These are phyloP conservation scores for Eremothecium gossypii DNA, from an alignment of 1,139 yeast species.

Conservation along the genomic window DNA sequence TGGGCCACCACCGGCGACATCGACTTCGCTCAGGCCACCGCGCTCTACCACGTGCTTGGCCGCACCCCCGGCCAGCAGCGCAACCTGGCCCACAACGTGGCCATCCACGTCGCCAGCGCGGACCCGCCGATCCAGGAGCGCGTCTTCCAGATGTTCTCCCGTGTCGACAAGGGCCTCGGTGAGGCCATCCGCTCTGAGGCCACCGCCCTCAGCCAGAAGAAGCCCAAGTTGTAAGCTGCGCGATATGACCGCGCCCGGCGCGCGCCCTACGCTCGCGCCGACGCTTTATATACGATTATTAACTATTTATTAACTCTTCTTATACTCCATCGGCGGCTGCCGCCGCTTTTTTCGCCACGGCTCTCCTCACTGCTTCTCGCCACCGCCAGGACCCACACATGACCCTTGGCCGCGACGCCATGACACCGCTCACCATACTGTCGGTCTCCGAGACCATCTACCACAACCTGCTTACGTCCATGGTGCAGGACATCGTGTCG, in stretches of 20 bases:
- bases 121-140: constrained; percentile 69
- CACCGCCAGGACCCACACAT: background rate
- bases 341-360: too few species aligned
- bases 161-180: constrained; percentile 63
- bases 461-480: constrained; percentile 21
- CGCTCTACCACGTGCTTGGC: constrained; percentile 60
- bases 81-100: constrained; percentile 74
- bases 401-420: background rate
- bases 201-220: constrained; percentile 35
- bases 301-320: background rate
- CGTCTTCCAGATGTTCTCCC: constrained; percentile 66
- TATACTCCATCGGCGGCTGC: too few species aligned
- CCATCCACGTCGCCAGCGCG: constrained; percentile 65
- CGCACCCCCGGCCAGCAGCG: constrained; percentile 72
- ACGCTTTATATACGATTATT: background rate
- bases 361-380: too few species aligned
- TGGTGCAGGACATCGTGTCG: constrained; percentile 29
- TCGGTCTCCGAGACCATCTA: constrained; percentile 20
- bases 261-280: background rate
- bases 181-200: constrained; percentile 53
- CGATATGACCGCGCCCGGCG: background rate
- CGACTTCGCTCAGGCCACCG: constrained; percentile 64
- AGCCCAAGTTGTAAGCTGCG: constrained; percentile 16
- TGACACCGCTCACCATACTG: constrained; percentile 16
- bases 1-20: constrained; percentile 61